These are phyloP conservation scores for Acacia concinna DNA, from an alignment of 331 rosid species.

Conservation along the genomic window DNA sequence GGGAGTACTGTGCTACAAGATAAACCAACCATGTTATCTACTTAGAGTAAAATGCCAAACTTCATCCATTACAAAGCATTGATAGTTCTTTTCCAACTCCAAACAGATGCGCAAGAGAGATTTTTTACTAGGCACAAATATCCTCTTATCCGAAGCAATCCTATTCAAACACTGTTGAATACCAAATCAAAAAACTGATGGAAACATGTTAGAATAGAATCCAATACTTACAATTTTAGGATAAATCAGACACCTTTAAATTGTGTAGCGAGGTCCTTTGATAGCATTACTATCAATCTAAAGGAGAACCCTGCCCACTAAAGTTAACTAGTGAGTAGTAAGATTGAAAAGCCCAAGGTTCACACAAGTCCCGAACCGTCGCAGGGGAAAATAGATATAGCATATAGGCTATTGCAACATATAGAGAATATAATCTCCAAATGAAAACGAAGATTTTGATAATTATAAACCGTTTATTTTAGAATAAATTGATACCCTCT, in stretches of 20 bases:
- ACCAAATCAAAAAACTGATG: too few relatives aligned
- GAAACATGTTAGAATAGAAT: neutral
- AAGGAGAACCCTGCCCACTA: neutral
- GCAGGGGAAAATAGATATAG: neutral
- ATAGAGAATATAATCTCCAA: neutral
- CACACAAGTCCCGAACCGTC: neutral
- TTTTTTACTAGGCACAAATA: too few relatives aligned
- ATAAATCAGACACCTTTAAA: neutral
- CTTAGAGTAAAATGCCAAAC: too few relatives aligned
- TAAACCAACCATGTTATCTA: too few relatives aligned
- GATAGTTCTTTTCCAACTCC: too few relatives aligned
- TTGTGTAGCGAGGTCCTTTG: neutral
- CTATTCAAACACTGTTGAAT: too few relatives aligned
- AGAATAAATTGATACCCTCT: neutral
- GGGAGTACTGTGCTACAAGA: too few relatives aligned
- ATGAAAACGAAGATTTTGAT: neutral
- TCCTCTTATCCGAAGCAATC: too few relatives aligned
- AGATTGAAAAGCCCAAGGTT: neutral
- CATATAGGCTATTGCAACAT: too few relatives aligned
- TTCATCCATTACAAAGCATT: too few relatives aligned
- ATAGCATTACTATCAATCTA: neutral
- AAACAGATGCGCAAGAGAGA: too few relatives aligned
- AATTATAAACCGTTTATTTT: neutral
- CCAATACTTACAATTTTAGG: neutral
- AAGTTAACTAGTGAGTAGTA: neutral